phyloP scores from a whole-genome alignment of 352 stramenopile genomes.

The Phytophthora capsici region DNA sequence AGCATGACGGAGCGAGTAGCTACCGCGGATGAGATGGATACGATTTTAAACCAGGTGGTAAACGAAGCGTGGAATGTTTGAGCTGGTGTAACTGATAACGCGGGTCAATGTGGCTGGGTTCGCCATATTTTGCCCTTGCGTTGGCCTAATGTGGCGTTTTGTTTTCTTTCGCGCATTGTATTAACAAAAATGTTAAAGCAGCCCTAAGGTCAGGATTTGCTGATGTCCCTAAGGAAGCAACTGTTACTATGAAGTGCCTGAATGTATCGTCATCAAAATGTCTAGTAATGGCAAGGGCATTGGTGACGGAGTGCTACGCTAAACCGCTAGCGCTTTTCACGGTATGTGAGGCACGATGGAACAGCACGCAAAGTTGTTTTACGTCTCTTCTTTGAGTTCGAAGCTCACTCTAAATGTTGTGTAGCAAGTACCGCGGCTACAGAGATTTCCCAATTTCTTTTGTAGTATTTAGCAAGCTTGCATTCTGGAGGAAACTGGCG shows the following conservation, averaged over 20 bases:
- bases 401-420: not conserved
- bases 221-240: not conserved
- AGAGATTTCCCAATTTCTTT: not conserved
- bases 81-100: too few species aligned
- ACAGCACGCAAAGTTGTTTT: constrained; percentile 17
- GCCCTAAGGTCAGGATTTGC: constrained; percentile 2
- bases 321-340: constrained; percentile 4
- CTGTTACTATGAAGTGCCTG: not conserved
- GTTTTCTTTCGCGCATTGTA: too few species aligned
- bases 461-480: not conserved
- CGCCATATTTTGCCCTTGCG: too few species aligned
- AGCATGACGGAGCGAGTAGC: too few species aligned
- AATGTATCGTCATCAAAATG: constrained; percentile 12
- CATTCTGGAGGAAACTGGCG: not conserved
- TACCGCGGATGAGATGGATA: too few species aligned
- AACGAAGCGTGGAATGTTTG: too few species aligned
- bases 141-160: too few species aligned
- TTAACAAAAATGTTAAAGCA: too few species aligned
- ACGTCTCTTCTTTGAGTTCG: constrained; percentile 7
- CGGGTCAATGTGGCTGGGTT: too few species aligned
- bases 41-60: too few species aligned
- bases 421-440: not conserved
- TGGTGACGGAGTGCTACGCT: constrained; percentile 6
- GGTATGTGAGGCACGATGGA: constrained; percentile 11
- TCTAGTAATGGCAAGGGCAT: not conserved